Conservation (phyloP, 768 basidiomycete genomes). For the Pleurotus sapidus region DNA sequence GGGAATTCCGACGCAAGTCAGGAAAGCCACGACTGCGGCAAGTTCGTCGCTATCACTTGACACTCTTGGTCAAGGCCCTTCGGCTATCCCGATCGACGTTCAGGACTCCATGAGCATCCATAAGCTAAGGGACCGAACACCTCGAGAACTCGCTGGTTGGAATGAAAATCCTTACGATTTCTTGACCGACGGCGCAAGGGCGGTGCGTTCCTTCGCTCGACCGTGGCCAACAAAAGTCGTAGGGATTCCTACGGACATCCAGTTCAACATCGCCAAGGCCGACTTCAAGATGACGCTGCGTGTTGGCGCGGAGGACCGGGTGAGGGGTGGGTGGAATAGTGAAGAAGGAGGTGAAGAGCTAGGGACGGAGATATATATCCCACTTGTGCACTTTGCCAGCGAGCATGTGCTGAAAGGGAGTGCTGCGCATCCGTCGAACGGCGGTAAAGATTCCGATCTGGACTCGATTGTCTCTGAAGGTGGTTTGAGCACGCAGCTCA, state of each 20-base stretch:
- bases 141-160: constrained; percentile 25
- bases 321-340: constrained; percentile 17
- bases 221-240: constrained; percentile 80
- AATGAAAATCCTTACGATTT: constrained; percentile 61
- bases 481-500: constrained; percentile 1
- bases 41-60: constrained; percentile 34
- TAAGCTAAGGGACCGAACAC: constrained; percentile 10
- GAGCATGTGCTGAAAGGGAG: constrained; percentile 22
- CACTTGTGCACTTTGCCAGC: constrained; percentile 84
- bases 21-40: constrained; percentile 13
- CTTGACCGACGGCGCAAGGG: constrained; percentile 83
- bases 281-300: constrained; percentile 66
- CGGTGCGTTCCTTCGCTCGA: constrained; percentile 78
- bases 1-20: constrained; percentile 10
- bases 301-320: constrained; percentile 56
- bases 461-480: constrained; percentile 3
- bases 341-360: constrained; percentile 34
- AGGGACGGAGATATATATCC: constrained; percentile 90
- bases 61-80: constrained; percentile 18
- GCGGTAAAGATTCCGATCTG: neutral
- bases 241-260: constrained; percentile 60
- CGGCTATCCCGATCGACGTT: constrained; percentile 10
- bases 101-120: constrained; percentile 16
- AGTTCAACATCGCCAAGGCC: constrained; percentile 74
- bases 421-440: neutral